Evolutionary conservation across 2,329 filamentous ascomycete species (phyloP).

Genomic region (Cladosporium austrohemisphaericum): DNA sequence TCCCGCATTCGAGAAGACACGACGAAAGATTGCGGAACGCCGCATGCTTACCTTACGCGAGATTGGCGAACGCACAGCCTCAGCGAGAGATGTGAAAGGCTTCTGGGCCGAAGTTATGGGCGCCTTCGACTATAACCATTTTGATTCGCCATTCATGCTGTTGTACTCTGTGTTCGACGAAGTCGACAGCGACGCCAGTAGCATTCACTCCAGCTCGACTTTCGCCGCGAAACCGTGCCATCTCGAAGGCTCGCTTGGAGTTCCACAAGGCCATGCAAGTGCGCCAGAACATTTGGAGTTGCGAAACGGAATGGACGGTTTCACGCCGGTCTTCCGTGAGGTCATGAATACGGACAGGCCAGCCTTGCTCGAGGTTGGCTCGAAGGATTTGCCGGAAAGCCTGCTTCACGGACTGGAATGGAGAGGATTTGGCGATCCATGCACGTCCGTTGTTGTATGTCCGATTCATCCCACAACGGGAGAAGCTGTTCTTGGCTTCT

Average conservation of each 20-base stretch:
- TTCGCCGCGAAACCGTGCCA: slow-evolving; percentile 59
- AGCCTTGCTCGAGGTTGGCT: slow-evolving; percentile 62
- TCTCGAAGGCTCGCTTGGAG: slow-evolving; percentile 70
- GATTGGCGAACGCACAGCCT: slow-evolving; percentile 69
- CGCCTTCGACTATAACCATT: slow-evolving; percentile 69
- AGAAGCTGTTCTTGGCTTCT: slow-evolving; percentile 70
- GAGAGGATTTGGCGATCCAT: slow-evolving; percentile 68
- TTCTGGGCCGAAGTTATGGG: slow-evolving; percentile 71
- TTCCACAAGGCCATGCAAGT: slow-evolving; percentile 60
- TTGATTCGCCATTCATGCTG: slow-evolving; percentile 71
- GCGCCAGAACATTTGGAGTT: slow-evolving; percentile 64
- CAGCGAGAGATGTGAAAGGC: slow-evolving; percentile 65
- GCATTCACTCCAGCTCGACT: slow-evolving; percentile 65
- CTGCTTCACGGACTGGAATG: slow-evolving; percentile 66
- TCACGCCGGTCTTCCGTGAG: slow-evolving; percentile 71
- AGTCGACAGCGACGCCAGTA: slow-evolving; percentile 66
- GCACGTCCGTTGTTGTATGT: slow-evolving; percentile 68
- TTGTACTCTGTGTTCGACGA: slow-evolving; percentile 74
- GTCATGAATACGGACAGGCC: slow-evolving; percentile 67
- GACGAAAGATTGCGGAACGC: slow-evolving; percentile 72
- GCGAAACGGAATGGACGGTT: slow-evolving; percentile 65
- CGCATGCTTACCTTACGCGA: slow-evolving; percentile 76
- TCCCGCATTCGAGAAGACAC: slow-evolving; percentile 75
- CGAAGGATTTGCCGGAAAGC: slow-evolving; percentile 60
- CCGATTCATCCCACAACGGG: slow-evolving; percentile 74